Conservation (phyloP, 108 stramenopile genomes). For the Cyclotella baltica region DNA sequence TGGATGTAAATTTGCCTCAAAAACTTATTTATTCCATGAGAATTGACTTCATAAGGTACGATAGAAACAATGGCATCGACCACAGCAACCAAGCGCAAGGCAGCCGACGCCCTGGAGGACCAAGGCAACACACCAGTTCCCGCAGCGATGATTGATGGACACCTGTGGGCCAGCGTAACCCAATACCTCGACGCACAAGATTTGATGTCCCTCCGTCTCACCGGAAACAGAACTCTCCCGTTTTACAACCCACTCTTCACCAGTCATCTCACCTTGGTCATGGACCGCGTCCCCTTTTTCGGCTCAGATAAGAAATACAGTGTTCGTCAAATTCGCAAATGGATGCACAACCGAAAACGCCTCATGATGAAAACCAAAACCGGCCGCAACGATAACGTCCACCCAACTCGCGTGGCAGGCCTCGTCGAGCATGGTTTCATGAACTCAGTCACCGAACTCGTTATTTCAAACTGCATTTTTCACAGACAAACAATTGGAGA, state of each 20-base stretch:
- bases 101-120: not conserved
- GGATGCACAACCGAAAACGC: not conserved
- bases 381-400: not conserved
- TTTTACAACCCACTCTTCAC: constrained; percentile 6
- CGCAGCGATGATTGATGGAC: not conserved
- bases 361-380: not conserved
- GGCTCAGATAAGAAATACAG: not conserved
- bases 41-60: no score
- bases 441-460: not conserved
- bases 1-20: no score
- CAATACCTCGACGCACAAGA: not conserved
- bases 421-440: not conserved
- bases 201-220: not conserved
- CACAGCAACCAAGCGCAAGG: not conserved
- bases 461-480: not conserved
- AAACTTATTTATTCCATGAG: no score
- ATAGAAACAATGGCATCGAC: no score
- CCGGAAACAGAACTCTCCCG: not conserved
- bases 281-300: not conserved
- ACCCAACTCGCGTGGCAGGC: not conserved
- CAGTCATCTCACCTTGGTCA: not conserved
- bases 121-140: not conserved
- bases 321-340: not conserved
- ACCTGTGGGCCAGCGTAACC: not conserved
- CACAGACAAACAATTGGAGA: not conserved